Evolutionary conservation across 768 basidiomycete species (phyloP).

Genomic region (Tricholoma saponaceum): DNA sequence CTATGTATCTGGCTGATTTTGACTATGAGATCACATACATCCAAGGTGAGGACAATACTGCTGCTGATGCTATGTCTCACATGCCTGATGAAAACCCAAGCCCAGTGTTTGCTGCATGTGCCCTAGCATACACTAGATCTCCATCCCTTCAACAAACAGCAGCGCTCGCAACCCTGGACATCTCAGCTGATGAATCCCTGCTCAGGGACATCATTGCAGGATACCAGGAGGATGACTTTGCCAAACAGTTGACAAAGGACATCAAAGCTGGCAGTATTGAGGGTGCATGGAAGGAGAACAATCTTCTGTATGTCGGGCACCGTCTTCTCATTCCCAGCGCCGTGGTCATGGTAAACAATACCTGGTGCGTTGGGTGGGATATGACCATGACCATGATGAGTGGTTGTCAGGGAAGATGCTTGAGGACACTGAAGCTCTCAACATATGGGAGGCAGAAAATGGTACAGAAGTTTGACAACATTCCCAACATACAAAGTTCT

Average conservation of each 20-base stretch:
- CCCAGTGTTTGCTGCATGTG: conserved; percentile 1
- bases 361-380: not conserved
- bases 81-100: conserved; percentile 4
- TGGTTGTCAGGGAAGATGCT: not conserved
- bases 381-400: not conserved
- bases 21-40: conserved; percentile 29
- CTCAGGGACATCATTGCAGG: not conserved
- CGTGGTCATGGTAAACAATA: too few relatives aligned
- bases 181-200: not conserved
- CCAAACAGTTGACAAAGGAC: not conserved
- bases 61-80: conserved; percentile 30
- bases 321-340: not conserved
- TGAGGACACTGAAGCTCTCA: not conserved
- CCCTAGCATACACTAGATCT: conserved; percentile 1
- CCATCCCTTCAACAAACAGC: not conserved
- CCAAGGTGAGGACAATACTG: conserved; percentile 26
- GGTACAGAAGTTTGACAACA: not conserved
- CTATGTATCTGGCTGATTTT: conserved; percentile 33
- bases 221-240: not conserved
- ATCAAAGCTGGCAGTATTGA: not conserved
- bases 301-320: not conserved
- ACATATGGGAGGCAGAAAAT: not conserved
- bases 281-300: not conserved
- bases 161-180: not conserved
- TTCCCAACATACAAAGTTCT: too few relatives aligned